Conservation (phyloP, 371 early-diverging fungal genomes). For the Haplosporangium sp. region DNA sequence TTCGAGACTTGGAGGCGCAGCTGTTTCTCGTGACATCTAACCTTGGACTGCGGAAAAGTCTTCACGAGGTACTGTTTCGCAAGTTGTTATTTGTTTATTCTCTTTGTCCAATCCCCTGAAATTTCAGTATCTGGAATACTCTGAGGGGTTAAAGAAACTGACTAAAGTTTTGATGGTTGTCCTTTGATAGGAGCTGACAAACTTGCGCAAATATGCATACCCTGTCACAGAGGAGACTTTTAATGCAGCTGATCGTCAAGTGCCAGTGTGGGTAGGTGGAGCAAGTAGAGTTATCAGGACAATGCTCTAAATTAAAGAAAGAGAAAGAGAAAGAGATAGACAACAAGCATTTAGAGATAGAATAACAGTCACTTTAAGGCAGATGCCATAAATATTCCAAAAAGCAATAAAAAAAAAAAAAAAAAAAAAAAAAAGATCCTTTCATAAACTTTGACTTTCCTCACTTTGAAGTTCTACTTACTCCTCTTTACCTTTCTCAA, state of each 20-base stretch:
- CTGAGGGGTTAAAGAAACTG: not conserved
- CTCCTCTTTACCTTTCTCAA: constrained; percentile 3
- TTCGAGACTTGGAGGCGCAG: constrained; percentile 92
- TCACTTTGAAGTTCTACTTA: no score
- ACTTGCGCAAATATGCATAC: constrained; percentile 23
- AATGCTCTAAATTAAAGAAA: constrained; percentile 27
- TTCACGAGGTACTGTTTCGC: constrained; percentile 67
- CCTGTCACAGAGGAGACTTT: constrained; percentile 52
- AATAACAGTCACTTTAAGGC: constrained; percentile 10
- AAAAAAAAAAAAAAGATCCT: constrained; percentile 3
- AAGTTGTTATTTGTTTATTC: not conserved
- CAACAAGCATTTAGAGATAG: not conserved
- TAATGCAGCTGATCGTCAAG: constrained; percentile 36
- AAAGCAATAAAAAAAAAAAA: not conserved
- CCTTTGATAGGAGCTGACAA: constrained; percentile 30
- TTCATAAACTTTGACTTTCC: not conserved
- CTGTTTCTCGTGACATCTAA: constrained; percentile 78
- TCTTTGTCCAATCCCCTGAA: not conserved
- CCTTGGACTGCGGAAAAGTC: constrained; percentile 60
- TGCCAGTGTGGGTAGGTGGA: constrained; percentile 47
- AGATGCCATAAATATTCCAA: not conserved
- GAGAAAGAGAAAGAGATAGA: no score
- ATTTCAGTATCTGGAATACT: not conserved
- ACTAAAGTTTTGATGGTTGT: no score
- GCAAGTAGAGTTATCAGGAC: constrained; percentile 48